Percentiles rank a stretch among this genome's conserved stretches.
Conservation (phyloP, 2,329 filamentous ascomycete species). For the Teratosphaeria viscida region DNA sequence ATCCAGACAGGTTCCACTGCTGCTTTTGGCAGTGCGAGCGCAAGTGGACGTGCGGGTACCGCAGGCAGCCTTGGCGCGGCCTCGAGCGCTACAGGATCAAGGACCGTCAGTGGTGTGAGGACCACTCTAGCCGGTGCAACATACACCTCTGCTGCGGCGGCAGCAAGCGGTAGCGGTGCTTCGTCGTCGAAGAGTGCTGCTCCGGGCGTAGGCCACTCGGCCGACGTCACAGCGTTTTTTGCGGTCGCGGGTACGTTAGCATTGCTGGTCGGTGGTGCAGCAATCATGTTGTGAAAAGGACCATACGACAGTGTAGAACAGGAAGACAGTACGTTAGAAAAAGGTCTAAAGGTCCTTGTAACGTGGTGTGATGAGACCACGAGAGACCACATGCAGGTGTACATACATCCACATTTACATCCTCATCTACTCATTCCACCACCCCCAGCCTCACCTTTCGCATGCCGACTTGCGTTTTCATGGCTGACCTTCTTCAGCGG, state of each 20-base stretch:
- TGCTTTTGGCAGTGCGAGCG: neutral
- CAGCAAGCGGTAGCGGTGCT: neutral
- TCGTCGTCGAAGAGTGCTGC: neutral
- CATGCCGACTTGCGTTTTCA: neutral
- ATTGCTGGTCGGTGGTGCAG: neutral
- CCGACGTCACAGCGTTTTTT: neutral
- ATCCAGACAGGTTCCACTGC: neutral
- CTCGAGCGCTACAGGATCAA: neutral
- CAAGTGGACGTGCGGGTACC: neutral
- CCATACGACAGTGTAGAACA: neutral
- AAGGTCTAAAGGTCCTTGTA: neutral
- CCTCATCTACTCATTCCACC: neutral
- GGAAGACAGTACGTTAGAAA: neutral
- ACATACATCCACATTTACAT: neutral
- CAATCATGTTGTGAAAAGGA: neutral
- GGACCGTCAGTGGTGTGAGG: neutral
- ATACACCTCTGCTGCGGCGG: neutral
- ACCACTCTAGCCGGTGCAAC: neutral
- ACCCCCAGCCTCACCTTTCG: slow-evolving; percentile 5
- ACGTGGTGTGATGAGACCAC: neutral
- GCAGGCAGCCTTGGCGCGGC: neutral
- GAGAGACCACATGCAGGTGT: neutral
- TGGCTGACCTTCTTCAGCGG: slow-evolving; percentile 46
- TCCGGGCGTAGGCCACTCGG: neutral
- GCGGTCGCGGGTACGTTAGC: neutral